Percentiles rank a stretch among this genome's conserved stretches.
phyloP scores from a whole-genome alignment of 2,329 filamentous ascomycete species.

The Verticillium tricorpus region DNA sequence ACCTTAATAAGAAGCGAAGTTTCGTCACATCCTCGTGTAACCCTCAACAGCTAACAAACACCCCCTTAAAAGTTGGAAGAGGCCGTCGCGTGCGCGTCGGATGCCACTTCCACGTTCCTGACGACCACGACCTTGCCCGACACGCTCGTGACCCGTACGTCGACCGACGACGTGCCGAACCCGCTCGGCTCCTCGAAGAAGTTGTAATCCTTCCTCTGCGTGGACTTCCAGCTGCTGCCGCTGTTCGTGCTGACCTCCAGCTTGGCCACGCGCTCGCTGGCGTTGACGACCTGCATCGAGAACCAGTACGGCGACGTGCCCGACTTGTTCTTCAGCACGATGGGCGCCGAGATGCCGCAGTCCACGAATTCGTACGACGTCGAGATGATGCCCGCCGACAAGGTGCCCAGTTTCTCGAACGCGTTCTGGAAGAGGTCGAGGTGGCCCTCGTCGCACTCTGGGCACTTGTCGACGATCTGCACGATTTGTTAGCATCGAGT shows the following conservation, averaged over 20 bases:
- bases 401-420: constrained; percentile 30
- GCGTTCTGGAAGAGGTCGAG: constrained; percentile 41
- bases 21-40: background rate
- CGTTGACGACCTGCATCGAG: constrained; percentile 56
- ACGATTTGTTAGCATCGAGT: background rate
- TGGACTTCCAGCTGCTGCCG: constrained; percentile 54
- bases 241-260: constrained; percentile 59
- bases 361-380: constrained; percentile 30
- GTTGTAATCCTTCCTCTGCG: constrained; percentile 51
- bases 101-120: constrained; percentile 40
- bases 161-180: constrained; percentile 48
- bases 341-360: constrained; percentile 36
- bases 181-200: constrained; percentile 58
- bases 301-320: constrained; percentile 38
- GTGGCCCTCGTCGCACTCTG: constrained; percentile 33
- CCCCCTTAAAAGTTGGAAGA: constrained; percentile 24
- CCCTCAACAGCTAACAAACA: constrained; percentile 5
- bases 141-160: constrained; percentile 50
- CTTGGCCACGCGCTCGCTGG: constrained; percentile 49
- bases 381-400: constrained; percentile 27
- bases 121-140: constrained; percentile 47
- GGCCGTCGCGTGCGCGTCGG: constrained; percentile 23
- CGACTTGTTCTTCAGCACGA: constrained; percentile 39
- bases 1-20: constrained; percentile 3
- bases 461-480: constrained; percentile 41